Evolutionary conservation across 2,329 filamentous ascomycete genomes (phyloP), one percentile per base, ranked within the genome.

Genomic region (Penicillium sp.): DNA sequence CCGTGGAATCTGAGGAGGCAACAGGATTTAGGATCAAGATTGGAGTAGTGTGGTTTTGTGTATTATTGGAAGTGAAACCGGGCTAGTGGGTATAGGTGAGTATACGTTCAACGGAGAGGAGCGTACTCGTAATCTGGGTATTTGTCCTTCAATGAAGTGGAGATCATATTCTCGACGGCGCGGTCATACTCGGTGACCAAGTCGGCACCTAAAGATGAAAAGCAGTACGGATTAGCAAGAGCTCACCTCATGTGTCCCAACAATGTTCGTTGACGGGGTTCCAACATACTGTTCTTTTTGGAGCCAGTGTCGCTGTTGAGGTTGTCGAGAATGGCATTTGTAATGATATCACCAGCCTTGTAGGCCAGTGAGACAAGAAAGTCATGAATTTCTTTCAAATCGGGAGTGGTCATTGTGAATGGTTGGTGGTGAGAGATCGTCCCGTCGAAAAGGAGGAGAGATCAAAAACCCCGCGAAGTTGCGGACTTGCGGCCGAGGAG

Each of bases 161-260:
- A 86, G 43, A 88, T 81, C 73, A 85, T 81, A 25, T 78, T 80
- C 70, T 88, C 85, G 37, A 87, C 85, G 5, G 84, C 85, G 63
- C 81, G 83, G 73, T 88, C 86, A 59, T 85, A 87, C 75, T 87
- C 84, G 7, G 86, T 88, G 19, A 88, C 86, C 37, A 88, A 80
- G 69, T 88, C 85, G 60, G 84, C 84, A 56, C 83, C 83, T 84
- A 35, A n/a, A 13, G 8, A 10, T 4, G 14, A 28, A 25, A 3
- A 11, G 2, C 13, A 22, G 25, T 19, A 30, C 5, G n/a, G 19
- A n/a, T 38, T 26, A 38, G 37, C 22, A 33, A 33, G 30, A 4
- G 8, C 11, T 33, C 30, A 33, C 11, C 30, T 33, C 30, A 11
- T 33, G 30, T 11, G 11, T 33, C 6, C 30, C 7, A 11, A 11